Evolutionary conservation across 257 asterid species (phyloP).

Genomic region (Handroanthus guayacan): DNA sequence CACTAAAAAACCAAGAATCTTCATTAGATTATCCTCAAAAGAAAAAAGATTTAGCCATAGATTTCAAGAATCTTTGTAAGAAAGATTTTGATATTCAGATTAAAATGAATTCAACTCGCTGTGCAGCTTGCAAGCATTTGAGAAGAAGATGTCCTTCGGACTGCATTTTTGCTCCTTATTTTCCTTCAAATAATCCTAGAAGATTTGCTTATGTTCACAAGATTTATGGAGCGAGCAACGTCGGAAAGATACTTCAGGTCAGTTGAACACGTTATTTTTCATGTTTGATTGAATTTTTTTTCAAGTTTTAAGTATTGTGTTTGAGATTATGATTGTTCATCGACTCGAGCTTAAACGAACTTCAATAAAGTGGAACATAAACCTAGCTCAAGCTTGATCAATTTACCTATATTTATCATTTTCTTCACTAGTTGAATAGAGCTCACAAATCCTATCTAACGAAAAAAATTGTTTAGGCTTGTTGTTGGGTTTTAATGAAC

Average conservation of each 20-base stretch:
- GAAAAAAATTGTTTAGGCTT: too few relatives aligned
- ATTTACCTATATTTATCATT: too few relatives aligned
- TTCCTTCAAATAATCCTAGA: constrained; percentile 68
- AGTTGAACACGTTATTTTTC: not conserved
- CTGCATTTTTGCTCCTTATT: constrained; percentile 73
- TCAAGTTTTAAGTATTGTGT: too few relatives aligned
- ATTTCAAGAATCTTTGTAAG: constrained; percentile 13
- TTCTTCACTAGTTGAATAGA: too few relatives aligned
- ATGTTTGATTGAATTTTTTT: too few relatives aligned
- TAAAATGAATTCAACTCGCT: constrained; percentile 55
- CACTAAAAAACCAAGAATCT: constrained; percentile 19
- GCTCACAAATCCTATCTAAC: too few relatives aligned
- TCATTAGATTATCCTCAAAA: constrained; percentile 19
- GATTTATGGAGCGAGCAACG: constrained; percentile 80
- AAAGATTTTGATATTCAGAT: not conserved
- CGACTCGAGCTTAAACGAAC: too few relatives aligned
- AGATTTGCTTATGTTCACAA: constrained; percentile 67
- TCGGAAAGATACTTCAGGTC: constrained; percentile 67
- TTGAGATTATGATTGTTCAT: too few relatives aligned
- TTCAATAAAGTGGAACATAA: too few relatives aligned
- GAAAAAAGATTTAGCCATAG: constrained; percentile 19
- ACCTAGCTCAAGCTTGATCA: too few relatives aligned
- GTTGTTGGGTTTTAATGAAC: too few relatives aligned
- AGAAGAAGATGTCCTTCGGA: constrained; percentile 72
- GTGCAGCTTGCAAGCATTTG: constrained; percentile 84